Evolutionary conservation across 169 alveolate genomes (phyloP).

Genomic region (Toxoplasma gondii): DNA sequence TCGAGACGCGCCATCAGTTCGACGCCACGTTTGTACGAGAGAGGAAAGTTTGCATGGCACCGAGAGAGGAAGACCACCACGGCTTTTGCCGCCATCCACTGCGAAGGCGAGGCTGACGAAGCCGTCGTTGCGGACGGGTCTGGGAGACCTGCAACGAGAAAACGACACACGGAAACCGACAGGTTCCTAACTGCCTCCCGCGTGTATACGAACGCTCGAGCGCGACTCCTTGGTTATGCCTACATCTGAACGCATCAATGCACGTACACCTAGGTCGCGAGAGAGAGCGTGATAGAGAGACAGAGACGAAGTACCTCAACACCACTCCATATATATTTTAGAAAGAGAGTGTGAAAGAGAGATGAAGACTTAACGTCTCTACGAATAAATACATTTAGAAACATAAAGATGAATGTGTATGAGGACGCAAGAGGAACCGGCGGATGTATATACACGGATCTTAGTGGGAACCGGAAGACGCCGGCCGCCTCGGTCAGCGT

Average conservation of each 20-base stretch:
- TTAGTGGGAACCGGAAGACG: no score
- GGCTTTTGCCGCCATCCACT: slow-evolving; percentile 53
- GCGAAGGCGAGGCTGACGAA: slow-evolving; percentile 29
- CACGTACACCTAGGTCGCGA: not conserved
- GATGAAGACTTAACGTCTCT: not conserved
- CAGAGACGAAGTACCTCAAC: not conserved
- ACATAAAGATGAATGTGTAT: no score
- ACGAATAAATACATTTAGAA: no score
- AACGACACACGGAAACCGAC: not conserved
- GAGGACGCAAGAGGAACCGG: no score
- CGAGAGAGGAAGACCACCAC: slow-evolving; percentile 55
- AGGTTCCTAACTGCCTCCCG: not conserved
- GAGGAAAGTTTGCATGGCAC: slow-evolving; percentile 53
- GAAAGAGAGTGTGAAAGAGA: not conserved
- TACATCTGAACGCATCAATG: not conserved
- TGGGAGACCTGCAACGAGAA: slow-evolving; percentile 37
- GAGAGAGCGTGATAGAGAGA: no score
- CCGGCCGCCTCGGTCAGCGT: no score
- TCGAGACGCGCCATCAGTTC: slow-evolving; percentile 44
- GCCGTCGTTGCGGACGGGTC: slow-evolving; percentile 13
- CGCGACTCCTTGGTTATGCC: not conserved
- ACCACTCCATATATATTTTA: not conserved
- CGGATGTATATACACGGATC: no score
- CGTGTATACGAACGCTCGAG: not conserved
- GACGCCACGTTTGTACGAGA: slow-evolving; percentile 50